Base-by-base conservation (phyloP, 2,329 filamentous ascomycete species). In the Lojkania enalia region DNA sequence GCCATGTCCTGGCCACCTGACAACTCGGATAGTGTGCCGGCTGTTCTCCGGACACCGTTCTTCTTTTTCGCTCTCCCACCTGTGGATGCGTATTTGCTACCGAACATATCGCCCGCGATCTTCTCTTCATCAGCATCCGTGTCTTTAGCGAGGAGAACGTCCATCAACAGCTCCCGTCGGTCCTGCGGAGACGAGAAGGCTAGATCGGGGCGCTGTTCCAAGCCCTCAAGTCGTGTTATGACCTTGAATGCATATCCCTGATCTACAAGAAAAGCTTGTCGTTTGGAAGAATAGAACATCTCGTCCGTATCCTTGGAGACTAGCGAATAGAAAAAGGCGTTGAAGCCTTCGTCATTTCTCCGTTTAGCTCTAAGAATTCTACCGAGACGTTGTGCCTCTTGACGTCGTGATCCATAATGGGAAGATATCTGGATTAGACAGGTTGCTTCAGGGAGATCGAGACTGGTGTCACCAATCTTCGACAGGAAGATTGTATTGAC, bases 231-330 rank as follows among this genome's bases (percentile, higher is more conserved):
- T 63, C 95, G 90, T 0, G 94, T 99, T 67, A 99, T 99, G 51
- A 97, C 92, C 68, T 97, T 97, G 80, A 99, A 99, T 0, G 94
- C 92, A 67, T 99, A 99, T 7, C 94, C 94, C 71, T 99, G 94
- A 56, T 99, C 94, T 16, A 99, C 91, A 1, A 99, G 78, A 74
- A 99, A 99, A 1, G 94, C 92, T 71, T 99, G 94, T 7, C 94
- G 83, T 71, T 96, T 97, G 3, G 90, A 91, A 0, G 92, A 96
- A 70, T 96, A 99, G 66, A 85, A 94, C 92, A 99, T 97, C 69
- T 99, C 94, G 50, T 91, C 86, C 0, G 94, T 99, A 66, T 99
- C 94, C 69, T 97, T 97, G 4, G 89, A 95, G 3, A 99, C 94
- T 1, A 99, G 80, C 0, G 90, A 95, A 73, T 99, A 99, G 76